Conservation (phyloP, 305 asterid genomes). For the Solanum aculeatissimum region DNA sequence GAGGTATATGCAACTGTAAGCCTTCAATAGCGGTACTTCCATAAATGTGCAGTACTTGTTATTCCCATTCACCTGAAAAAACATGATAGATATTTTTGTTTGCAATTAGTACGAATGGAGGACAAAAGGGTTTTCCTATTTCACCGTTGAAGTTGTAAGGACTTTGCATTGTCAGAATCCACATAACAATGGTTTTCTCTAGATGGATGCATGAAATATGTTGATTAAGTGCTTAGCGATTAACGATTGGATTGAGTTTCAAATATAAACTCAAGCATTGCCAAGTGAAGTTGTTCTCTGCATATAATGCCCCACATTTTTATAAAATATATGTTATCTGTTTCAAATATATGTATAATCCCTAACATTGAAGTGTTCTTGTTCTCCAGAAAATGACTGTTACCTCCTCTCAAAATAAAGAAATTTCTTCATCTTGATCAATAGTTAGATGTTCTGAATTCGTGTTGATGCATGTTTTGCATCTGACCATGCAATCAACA, state of each 20-base stretch:
- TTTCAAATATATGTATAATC: neutral
- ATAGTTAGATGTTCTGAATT: neutral
- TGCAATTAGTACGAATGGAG: neutral
- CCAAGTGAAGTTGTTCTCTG: neutral
- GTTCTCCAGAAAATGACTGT: neutral
- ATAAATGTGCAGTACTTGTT: neutral
- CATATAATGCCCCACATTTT: neutral
- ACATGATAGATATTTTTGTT: neutral
- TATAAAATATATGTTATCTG: too few species aligned
- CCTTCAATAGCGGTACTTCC: neutral
- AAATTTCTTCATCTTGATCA: neutral
- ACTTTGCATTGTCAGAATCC: neutral
- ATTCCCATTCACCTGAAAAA: neutral
- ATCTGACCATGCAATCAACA: neutral
- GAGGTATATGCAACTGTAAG: neutral
- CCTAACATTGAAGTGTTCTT: neutral
- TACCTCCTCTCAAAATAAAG: neutral
- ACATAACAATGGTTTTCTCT: neutral
- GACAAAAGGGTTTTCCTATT: neutral
- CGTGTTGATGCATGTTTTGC: neutral
- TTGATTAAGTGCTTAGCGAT: neutral
- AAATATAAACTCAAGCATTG: neutral
- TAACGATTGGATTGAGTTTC: neutral
- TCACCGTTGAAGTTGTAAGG: neutral
- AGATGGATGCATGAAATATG: neutral